Evolutionary conservation across 257 asterid species (phyloP).

Genomic region (Penstemon newberryi): DNA sequence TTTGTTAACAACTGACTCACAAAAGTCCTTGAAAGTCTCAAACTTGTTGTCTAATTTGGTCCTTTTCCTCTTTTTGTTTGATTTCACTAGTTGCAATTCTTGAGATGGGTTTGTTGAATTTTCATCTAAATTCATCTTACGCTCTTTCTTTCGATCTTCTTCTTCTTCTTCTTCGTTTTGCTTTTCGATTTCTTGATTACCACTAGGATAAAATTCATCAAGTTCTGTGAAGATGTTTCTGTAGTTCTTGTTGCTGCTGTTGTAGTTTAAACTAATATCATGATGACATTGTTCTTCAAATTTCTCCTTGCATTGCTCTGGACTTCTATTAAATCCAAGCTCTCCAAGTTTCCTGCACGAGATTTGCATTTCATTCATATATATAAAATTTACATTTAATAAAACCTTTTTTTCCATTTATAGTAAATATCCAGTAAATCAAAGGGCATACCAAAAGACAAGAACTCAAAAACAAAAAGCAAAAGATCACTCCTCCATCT

Average conservation of each 20-base stretch:
- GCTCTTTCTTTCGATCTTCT: too few relatives aligned
- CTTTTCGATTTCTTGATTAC: conserved; percentile 23
- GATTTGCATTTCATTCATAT: not conserved
- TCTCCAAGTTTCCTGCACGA: conserved; percentile 63
- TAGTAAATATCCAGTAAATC: not conserved
- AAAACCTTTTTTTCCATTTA: not conserved
- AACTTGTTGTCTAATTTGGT: conserved; percentile 43
- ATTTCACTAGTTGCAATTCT: conserved; percentile 24
- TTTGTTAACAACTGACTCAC: conserved; percentile 50
- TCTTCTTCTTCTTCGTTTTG: conserved; percentile 16
- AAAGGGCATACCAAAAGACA: not conserved
- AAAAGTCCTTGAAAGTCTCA: conserved; percentile 56
- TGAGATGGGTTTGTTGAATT: conserved; percentile 22
- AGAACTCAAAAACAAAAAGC: conserved; percentile 11
- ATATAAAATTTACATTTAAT: not conserved
- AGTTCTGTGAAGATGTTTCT: conserved; percentile 40
- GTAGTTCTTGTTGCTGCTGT: conserved; percentile 40
- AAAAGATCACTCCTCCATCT: not conserved
- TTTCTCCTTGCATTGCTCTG: conserved; percentile 69
- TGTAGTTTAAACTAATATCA: conserved; percentile 33
- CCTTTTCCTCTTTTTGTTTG: conserved; percentile 46
- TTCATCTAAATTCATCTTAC: conserved; percentile 21
- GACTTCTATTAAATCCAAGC: conserved; percentile 59
- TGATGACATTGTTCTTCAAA: conserved; percentile 58
- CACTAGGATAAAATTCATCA: conserved; percentile 45